Evolutionary conservation across 2,329 filamentous ascomycete species (phyloP).

Genomic region (Colletotrichum gigasporum): DNA sequence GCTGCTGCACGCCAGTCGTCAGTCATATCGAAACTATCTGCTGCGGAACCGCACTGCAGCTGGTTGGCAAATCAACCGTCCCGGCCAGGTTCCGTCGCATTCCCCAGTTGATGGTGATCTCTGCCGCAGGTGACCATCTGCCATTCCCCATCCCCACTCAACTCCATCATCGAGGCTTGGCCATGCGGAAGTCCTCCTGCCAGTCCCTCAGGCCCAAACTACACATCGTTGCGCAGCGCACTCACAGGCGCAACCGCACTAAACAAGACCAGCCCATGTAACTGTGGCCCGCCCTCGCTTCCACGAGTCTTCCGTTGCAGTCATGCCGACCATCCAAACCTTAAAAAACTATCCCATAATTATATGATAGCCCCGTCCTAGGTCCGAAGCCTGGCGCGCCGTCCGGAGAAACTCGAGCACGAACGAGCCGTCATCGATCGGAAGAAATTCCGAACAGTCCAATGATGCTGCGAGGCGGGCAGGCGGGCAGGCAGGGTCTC

Average conservation of each 20-base stretch:
- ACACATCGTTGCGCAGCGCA: not conserved
- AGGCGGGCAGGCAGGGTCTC: not conserved
- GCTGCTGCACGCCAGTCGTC: not conserved
- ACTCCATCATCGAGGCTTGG: too few relatives aligned
- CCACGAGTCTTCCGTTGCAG: not conserved
- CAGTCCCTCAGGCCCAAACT: not conserved
- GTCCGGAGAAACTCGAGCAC: not conserved
- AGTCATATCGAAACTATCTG: not conserved
- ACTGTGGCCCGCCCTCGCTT: conserved; percentile 14
- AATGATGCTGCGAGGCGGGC: not conserved
- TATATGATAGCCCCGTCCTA: not conserved
- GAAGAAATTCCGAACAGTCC: not conserved
- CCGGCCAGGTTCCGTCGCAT: too few relatives aligned
- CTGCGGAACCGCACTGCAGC: too few relatives aligned
- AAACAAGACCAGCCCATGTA: not conserved
- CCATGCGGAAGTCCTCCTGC: not conserved
- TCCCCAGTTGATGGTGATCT: too few relatives aligned
- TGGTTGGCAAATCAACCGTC: too few relatives aligned
- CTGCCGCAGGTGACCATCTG: too few relatives aligned
- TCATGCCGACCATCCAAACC: conserved; percentile 10
- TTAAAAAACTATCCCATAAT: not conserved
- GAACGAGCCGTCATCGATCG: not conserved
- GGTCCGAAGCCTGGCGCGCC: not conserved
- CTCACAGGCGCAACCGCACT: not conserved
- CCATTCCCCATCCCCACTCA: too few relatives aligned